phyloP scores from a whole-genome alignment of 148 eudicot species.

The Silene conica region DNA sequence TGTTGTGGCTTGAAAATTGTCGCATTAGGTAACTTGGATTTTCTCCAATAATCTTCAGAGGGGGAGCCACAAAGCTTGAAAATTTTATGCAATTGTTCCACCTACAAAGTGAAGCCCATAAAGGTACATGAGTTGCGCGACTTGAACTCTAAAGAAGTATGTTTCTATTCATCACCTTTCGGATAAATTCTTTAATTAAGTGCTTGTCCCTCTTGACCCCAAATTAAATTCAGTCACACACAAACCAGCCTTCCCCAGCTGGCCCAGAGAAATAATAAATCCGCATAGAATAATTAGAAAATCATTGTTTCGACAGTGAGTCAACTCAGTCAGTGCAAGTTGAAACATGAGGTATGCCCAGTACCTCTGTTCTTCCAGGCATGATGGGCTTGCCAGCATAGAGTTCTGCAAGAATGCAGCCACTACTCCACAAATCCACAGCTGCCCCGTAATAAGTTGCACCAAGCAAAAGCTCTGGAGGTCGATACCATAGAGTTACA shows the following conservation, averaged over 20 bases:
- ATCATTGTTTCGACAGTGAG: not conserved
- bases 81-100: not conserved
- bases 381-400: slow-evolving; percentile 85
- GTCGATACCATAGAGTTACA: slow-evolving; percentile 90
- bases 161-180: not conserved
- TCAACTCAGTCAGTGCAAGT: not conserved
- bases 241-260: not conserved
- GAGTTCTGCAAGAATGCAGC: slow-evolving; percentile 83
- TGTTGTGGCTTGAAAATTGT: slow-evolving; percentile 91
- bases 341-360: not conserved
- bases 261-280: not conserved
- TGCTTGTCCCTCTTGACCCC: not conserved
- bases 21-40: slow-evolving; percentile 85
- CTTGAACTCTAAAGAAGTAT: not conserved
- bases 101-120: not conserved
- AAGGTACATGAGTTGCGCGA: not conserved
- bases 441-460: slow-evolving; percentile 69
- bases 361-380: slow-evolving; percentile 92
- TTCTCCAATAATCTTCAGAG: slow-evolving; percentile 96
- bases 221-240: slow-evolving; percentile 5
- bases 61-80: slow-evolving; percentile 54
- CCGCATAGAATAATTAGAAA: not conserved
- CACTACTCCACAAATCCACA: slow-evolving; percentile 86
- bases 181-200: not conserved
- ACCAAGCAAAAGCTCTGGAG: slow-evolving; percentile 87